phyloP scores from a whole-genome alignment of 2,329 filamentous ascomycete species.

The Diaporthe nobilis region DNA sequence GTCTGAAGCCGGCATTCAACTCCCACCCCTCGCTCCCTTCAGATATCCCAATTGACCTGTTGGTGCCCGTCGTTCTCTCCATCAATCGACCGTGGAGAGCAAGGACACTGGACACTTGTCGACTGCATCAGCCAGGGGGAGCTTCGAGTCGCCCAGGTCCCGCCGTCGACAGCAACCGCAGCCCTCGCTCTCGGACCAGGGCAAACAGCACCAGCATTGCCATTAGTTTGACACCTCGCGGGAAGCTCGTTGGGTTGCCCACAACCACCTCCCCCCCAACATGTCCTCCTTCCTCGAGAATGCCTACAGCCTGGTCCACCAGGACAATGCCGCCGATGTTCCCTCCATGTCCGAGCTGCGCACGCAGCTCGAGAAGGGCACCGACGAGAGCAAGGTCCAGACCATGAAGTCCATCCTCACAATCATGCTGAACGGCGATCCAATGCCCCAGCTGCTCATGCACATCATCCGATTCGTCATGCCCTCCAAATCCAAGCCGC shows the following conservation, averaged over 20 bases:
- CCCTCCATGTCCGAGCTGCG: conserved; percentile 92
- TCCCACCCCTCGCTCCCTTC: neutral
- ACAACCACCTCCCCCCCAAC: conserved; percentile 58
- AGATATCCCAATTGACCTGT: conserved; percentile 6
- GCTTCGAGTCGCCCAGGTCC: conserved; percentile 29
- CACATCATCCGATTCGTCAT: conserved; percentile 99
- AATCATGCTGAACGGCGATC: conserved; percentile 97
- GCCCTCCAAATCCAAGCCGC: conserved; percentile 94
- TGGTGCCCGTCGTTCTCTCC: neutral
- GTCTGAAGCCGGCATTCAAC: conserved; percentile 29
- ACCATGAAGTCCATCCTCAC: conserved; percentile 97
- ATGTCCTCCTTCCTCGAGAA: conserved; percentile 97
- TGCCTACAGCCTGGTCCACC: conserved; percentile 95
- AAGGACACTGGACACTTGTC: conserved; percentile 24
- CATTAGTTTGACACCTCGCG: conserved; percentile 34
- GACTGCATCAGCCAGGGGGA: conserved; percentile 33
- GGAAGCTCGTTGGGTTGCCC: conserved; percentile 40
- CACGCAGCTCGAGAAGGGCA: conserved; percentile 93
- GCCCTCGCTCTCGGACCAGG: conserved; percentile 15
- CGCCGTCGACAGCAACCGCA: conserved; percentile 10
- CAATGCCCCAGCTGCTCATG: conserved; percentile 96
- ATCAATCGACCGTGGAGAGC: neutral
- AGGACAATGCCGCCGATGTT: conserved; percentile 96
- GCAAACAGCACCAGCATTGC: neutral
- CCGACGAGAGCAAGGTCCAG: conserved; percentile 91